phyloP scores from a whole-genome alignment of 1,139 yeast species.

The Sugiyamaella pinicola region DNA sequence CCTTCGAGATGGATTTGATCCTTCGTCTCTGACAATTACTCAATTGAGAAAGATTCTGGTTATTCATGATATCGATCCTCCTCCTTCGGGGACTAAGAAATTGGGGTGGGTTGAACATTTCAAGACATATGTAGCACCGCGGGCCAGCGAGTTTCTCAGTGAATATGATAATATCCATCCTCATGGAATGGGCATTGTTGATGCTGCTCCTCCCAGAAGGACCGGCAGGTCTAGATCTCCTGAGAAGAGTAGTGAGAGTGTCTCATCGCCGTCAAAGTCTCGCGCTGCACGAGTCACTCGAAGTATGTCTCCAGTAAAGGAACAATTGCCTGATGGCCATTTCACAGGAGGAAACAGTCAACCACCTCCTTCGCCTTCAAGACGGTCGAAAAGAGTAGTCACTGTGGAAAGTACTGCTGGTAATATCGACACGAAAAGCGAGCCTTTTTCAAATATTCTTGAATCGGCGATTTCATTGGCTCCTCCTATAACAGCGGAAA shows the following conservation, averaged over 20 bases:
- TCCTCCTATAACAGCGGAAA: neutral
- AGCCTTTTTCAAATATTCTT: slow-evolving; percentile 3
- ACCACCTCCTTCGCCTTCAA: slow-evolving; percentile 10
- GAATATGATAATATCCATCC: slow-evolving; percentile 35
- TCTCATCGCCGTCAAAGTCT: neutral
- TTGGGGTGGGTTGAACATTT: slow-evolving; percentile 58
- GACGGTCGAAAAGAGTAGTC: slow-evolving; percentile 5
- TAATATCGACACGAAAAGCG: neutral
- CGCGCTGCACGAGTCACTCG: slow-evolving; percentile 13
- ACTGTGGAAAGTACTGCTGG: neutral
- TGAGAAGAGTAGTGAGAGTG: slow-evolving; percentile 9
- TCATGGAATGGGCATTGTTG: slow-evolving; percentile 39
- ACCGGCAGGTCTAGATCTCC: slow-evolving; percentile 33
- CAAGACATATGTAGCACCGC: slow-evolving; percentile 50
- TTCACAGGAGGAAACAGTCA: neutral
- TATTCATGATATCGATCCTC: slow-evolving; percentile 57
- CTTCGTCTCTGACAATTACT: slow-evolving; percentile 60
- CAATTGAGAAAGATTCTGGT: slow-evolving; percentile 63
- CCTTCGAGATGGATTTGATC: slow-evolving; percentile 56
- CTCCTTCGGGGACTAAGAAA: slow-evolving; percentile 66
- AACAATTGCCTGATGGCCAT: neutral
- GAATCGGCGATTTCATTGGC: slow-evolving; percentile 8
- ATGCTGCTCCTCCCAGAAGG: slow-evolving; percentile 37
- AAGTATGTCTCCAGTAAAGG: slow-evolving; percentile 15
- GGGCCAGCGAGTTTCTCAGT: slow-evolving; percentile 43